Conservation (phyloP, 345 rosid genomes). For the Boechera retrofracta region DNA sequence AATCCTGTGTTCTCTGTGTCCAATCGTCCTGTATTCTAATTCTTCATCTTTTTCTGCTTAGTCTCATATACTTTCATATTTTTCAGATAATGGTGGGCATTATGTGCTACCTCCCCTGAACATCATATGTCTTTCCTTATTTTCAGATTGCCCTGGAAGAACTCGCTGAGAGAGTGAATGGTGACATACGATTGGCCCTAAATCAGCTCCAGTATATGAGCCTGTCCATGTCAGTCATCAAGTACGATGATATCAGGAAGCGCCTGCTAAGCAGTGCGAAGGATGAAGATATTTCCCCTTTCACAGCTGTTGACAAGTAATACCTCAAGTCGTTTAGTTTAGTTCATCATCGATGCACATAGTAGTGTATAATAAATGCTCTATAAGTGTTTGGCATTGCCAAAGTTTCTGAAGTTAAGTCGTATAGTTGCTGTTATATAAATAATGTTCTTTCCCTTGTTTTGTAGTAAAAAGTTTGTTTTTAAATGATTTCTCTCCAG, state of each 20-base stretch:
- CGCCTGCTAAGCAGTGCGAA: slow-evolving; percentile 86
- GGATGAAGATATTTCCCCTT: slow-evolving; percentile 99
- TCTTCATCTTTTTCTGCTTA: slow-evolving; percentile 15
- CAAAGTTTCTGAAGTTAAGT: slow-evolving; percentile 24
- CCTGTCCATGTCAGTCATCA: slow-evolving; percentile 79
- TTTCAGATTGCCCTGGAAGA: slow-evolving; percentile 88
- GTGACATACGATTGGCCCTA: slow-evolving; percentile 95
- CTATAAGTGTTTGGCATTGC: slow-evolving; percentile 28
- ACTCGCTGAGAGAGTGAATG: slow-evolving; percentile 95
- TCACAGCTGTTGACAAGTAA: slow-evolving; percentile 98
- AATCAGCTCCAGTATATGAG: slow-evolving; percentile 97
- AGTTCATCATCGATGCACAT: slow-evolving; percentile 18
- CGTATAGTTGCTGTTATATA: slow-evolving; percentile 25
- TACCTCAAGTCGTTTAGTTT: slow-evolving; percentile 35
- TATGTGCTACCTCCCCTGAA: slow-evolving; percentile 25
- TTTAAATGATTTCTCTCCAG: slow-evolving; percentile 45
- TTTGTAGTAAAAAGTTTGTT: slow-evolving; percentile 3
- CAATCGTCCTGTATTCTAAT: slow-evolving; percentile 16
- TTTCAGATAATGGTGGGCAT: slow-evolving; percentile 15
- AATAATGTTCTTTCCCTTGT: neutral
- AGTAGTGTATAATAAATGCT: slow-evolving; percentile 15
- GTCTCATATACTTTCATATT: slow-evolving; percentile 12
- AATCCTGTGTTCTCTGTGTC: slow-evolving; percentile 22
- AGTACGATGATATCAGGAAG: slow-evolving; percentile 87
- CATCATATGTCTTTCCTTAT: neutral